Conservation (phyloP, 139 green algal genomes). For the Ettlia oleoabundans region DNA sequence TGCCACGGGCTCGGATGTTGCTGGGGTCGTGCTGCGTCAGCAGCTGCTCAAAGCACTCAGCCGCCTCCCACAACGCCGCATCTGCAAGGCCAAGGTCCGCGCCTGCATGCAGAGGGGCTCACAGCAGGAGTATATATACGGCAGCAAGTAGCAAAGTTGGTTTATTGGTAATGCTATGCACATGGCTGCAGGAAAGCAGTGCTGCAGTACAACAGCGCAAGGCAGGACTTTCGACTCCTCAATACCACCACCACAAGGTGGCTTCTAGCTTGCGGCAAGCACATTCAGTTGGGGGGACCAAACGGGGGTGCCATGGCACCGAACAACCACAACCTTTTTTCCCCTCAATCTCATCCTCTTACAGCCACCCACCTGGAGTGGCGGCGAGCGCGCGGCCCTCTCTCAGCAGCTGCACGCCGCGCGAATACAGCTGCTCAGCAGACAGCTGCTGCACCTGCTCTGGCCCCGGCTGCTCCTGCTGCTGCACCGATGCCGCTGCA, state of each 20-base stretch:
- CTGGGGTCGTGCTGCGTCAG: slow-evolving; percentile 6
- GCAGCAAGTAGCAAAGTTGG: not conserved
- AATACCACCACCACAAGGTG: not conserved
- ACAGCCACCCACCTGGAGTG: slow-evolving; percentile 25
- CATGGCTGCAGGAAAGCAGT: not conserved
- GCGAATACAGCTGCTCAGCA: slow-evolving; percentile 15
- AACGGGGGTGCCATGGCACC: not conserved
- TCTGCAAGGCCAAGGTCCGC: slow-evolving; percentile 34
- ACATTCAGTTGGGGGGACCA: not conserved
- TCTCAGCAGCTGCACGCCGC: slow-evolving; percentile 22
- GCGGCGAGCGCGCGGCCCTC: slow-evolving; percentile 13
- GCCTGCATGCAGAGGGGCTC: slow-evolving; percentile 1
- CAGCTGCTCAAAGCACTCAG: slow-evolving; percentile 16
- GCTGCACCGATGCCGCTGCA: not conserved
- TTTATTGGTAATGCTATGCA: not conserved
- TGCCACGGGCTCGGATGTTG: slow-evolving; percentile 39
- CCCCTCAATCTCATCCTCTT: no score
- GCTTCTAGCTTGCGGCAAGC: not conserved
- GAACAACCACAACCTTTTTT: no score
- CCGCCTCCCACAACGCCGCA: slow-evolving; percentile 30
- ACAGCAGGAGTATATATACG: not conserved
- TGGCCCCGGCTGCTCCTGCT: not conserved
- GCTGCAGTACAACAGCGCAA: not conserved
- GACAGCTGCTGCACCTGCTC: not conserved
- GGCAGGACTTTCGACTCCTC: no score